phyloP scores from a whole-genome alignment of 2,329 filamentous ascomycete species.

The Ophiostoma pallidulum region DNA sequence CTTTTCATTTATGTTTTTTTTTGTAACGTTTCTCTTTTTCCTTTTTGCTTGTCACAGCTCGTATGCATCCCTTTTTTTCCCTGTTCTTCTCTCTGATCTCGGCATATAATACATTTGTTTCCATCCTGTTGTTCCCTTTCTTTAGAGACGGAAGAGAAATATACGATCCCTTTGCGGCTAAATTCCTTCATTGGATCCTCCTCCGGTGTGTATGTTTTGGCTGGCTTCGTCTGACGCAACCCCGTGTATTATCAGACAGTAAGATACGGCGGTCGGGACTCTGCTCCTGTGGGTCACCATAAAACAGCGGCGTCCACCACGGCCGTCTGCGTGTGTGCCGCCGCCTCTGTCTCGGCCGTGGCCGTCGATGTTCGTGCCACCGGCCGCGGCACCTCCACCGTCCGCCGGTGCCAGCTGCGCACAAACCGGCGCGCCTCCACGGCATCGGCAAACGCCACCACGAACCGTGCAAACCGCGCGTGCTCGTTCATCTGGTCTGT shows the following conservation, averaged over 20 bases:
- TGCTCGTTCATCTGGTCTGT: conserved; percentile 24
- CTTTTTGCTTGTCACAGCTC: not conserved
- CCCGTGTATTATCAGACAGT: too few relatives aligned
- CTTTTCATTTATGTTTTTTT: not conserved
- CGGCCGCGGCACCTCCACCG: conserved; percentile 21
- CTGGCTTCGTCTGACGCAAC: too few relatives aligned
- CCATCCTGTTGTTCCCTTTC: too few relatives aligned
- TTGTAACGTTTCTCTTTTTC: not conserved
- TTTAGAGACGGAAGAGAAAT: too few relatives aligned
- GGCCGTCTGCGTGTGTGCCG: conserved; percentile 10
- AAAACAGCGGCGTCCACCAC: conserved; percentile 20
- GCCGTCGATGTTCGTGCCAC: too few relatives aligned
- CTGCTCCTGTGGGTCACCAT: conserved; percentile 17
- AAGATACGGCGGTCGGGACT: too few relatives aligned
- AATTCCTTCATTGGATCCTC: too few relatives aligned
- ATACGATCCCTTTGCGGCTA: too few relatives aligned
- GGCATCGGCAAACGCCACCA: conserved; percentile 46
- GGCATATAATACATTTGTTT: conserved; percentile 7
- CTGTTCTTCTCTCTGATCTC: not conserved
- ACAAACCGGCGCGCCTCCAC: conserved; percentile 44
- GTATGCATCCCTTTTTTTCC: not conserved
- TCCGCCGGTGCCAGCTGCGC: conserved; percentile 33
- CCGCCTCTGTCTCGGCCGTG: too few relatives aligned
- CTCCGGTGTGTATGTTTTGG: too few relatives aligned
- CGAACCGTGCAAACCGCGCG: conserved; percentile 34